A percentile compares a stretch with the other conserved stretches of the same genome.
Evolutionary conservation across 768 basidiomycete species (phyloP).

Genomic region (Rhizopogon roseolus): DNA sequence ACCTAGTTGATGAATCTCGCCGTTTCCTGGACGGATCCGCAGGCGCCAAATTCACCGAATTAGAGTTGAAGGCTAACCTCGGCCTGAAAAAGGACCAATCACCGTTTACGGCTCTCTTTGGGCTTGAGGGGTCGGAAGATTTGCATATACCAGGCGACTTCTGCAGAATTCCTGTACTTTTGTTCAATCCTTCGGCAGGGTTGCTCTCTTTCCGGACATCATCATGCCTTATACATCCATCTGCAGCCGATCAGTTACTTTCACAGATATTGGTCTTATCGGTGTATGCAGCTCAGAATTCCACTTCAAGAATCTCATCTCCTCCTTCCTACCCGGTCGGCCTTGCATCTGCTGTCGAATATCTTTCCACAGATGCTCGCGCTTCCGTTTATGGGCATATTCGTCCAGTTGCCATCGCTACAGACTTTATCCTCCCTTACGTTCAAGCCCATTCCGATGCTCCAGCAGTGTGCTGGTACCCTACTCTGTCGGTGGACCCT

Average conservation of each 20-base stretch:
- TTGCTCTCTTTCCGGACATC: slow-evolving; percentile 11
- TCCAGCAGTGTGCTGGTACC: slow-evolving; percentile 19
- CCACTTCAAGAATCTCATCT: slow-evolving; percentile 5
- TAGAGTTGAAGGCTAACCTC: background rate
- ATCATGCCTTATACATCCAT: slow-evolving; percentile 8
- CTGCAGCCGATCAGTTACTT: slow-evolving; percentile 11
- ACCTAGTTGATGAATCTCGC: slow-evolving; percentile 7
- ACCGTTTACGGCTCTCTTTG: slow-evolving; percentile 14
- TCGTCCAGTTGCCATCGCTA: slow-evolving; percentile 13
- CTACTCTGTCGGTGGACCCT: slow-evolving; percentile 4
- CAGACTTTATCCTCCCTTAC: slow-evolving; percentile 19
- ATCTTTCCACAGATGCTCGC: slow-evolving; percentile 7
- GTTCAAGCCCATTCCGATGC: slow-evolving; percentile 9
- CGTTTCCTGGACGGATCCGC: slow-evolving; percentile 3
- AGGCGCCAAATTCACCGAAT: background rate
- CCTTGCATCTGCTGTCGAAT: slow-evolving; percentile 15
- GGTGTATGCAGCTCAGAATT: slow-evolving; percentile 1
- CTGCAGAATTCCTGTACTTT: slow-evolving; percentile 4
- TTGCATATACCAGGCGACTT: background rate
- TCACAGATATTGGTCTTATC: slow-evolving; percentile 12
- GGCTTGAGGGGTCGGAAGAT: slow-evolving; percentile 2
- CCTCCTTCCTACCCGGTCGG: slow-evolving; percentile 7
- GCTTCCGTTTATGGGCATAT: slow-evolving; percentile 12
- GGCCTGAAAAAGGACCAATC: slow-evolving; percentile 1
- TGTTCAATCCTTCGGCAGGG: slow-evolving; percentile 3